Percentiles rank a stretch among this genome's conserved stretches.
phyloP scores from a whole-genome alignment of 2,329 filamentous ascomycete genomes.

The Catunica adiposa region DNA sequence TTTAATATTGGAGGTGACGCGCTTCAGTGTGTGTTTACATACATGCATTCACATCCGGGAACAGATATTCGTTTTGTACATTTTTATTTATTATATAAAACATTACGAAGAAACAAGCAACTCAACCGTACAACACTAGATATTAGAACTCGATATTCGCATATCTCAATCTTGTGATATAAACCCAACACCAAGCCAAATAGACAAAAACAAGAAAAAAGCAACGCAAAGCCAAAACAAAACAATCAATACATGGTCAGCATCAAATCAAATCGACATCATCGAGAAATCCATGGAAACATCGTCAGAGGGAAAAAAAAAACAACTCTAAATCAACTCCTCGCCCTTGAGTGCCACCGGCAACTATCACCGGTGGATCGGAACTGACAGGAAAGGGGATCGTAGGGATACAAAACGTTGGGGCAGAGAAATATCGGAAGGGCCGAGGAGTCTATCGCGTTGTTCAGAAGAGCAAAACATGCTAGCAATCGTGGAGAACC shows the following conservation, averaged over 20 bases:
- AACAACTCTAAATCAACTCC: background rate
- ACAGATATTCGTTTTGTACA: background rate
- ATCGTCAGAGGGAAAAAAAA: background rate
- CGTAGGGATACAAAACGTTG: slow-evolving; percentile 2
- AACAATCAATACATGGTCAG: background rate
- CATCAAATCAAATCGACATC: slow-evolving; percentile 5
- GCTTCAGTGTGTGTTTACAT: too few relatives aligned
- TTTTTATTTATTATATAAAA: background rate
- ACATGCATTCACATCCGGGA: background rate
- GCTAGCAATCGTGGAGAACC: background rate
- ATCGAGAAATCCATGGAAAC: background rate
- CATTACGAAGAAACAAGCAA: background rate
- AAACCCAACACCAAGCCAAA: background rate
- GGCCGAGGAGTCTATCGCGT: background rate
- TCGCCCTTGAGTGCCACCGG: background rate
- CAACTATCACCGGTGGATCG: background rate
- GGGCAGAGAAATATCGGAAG: background rate
- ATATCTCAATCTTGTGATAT: slow-evolving; percentile 1
- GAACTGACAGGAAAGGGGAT: background rate
- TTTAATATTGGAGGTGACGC: too few relatives aligned
- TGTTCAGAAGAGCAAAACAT: background rate
- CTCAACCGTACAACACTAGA: background rate
- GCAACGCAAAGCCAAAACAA: too few relatives aligned
- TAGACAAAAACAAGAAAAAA: background rate
- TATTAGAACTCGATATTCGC: slow-evolving; percentile 1